Percentiles rank a stretch among this genome's conserved stretches.
These are phyloP conservation scores for Penicillium sp. DNA, from an alignment of 2,329 filamentous ascomycete species.

Conservation along the genomic window DNA sequence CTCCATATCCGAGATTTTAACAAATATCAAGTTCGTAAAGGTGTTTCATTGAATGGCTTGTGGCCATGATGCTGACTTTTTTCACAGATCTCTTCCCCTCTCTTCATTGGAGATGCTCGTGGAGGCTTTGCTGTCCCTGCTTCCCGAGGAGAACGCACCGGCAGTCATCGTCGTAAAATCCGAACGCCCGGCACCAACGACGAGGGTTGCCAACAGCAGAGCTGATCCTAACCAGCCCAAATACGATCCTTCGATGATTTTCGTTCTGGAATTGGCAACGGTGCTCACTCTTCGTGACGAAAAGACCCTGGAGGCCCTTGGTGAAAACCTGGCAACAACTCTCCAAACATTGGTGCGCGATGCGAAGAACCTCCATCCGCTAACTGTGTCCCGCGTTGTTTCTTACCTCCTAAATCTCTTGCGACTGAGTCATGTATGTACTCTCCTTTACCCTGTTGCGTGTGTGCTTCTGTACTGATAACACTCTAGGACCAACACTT, in stretches of 20 bases:
- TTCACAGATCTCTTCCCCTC: slow-evolving; percentile 58
- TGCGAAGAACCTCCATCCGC: slow-evolving; percentile 71
- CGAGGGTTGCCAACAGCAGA: slow-evolving; percentile 60
- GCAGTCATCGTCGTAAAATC: slow-evolving; percentile 86
- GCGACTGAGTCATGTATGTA: slow-evolving; percentile 75
- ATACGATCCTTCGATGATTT: slow-evolving; percentile 85
- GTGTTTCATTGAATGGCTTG: slow-evolving; percentile 1
- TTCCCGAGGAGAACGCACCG: slow-evolving; percentile 81
- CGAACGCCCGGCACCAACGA: slow-evolving; percentile 66
- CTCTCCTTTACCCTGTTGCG: slow-evolving; percentile 14
- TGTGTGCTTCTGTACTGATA: slow-evolving; percentile 13
- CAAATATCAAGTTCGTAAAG: slow-evolving; percentile 69
- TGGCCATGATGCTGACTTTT: slow-evolving; percentile 14
- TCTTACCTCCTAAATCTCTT: slow-evolving; percentile 84
- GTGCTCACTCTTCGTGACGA: slow-evolving; percentile 74
- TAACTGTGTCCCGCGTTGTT: slow-evolving; percentile 78
- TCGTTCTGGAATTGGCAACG: slow-evolving; percentile 87
- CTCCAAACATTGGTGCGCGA: slow-evolving; percentile 81
- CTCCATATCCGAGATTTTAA: slow-evolving; percentile 75
- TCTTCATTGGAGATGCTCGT: slow-evolving; percentile 62
- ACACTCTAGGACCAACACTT: slow-evolving; percentile 73
- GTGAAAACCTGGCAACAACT: slow-evolving; percentile 74
- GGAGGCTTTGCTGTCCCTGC: slow-evolving; percentile 70
- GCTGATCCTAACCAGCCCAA: slow-evolving; percentile 54
- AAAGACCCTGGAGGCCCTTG: slow-evolving; percentile 68